A percentile compares a stretch with the other conserved stretches of the same genome.
These are phyloP conservation scores for Pythium pyrilobum DNA, from an alignment of 352 stramenopile species.

Conservation along the genomic window DNA sequence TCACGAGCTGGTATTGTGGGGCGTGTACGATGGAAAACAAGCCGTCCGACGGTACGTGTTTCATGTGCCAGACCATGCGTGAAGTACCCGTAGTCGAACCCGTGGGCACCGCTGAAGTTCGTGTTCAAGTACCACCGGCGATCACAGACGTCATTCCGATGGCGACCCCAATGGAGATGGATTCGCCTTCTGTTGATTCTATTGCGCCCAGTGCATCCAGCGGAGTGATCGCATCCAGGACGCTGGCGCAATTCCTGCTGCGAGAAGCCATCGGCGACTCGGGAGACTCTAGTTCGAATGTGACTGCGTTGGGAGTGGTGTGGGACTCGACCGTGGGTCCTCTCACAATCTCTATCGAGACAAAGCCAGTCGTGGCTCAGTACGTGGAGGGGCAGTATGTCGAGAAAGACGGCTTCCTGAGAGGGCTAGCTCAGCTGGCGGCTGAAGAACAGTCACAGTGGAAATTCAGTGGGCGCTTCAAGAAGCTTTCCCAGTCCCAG, in stretches of 20 bases:
- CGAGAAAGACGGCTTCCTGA: slow-evolving; percentile 62
- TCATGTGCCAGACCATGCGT: slow-evolving; percentile 64
- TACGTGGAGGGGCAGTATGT: slow-evolving; percentile 71
- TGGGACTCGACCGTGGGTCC: slow-evolving; percentile 75
- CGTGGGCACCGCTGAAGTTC: slow-evolving; percentile 26
- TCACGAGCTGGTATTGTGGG: slow-evolving; percentile 3
- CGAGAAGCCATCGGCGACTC: not conserved
- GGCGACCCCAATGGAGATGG: slow-evolving; percentile 41
- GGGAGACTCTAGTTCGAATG: too few relatives aligned
- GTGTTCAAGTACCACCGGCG: slow-evolving; percentile 33
- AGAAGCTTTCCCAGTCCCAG: slow-evolving; percentile 59
- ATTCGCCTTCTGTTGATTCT: slow-evolving; percentile 52
- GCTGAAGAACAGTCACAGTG: slow-evolving; percentile 18
- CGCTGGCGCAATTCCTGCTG: slow-evolving; percentile 3
- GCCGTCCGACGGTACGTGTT: slow-evolving; percentile 38
- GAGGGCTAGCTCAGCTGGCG: slow-evolving; percentile 45
- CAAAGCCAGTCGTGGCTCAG: slow-evolving; percentile 41
- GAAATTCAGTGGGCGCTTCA: slow-evolving; percentile 69
- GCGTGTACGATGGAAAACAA: slow-evolving; percentile 85
- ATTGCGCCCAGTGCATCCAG: not conserved
- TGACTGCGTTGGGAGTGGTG: too few relatives aligned
- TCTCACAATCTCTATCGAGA: slow-evolving; percentile 37
- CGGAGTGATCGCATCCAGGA: too few relatives aligned
- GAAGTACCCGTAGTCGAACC: slow-evolving; percentile 35
- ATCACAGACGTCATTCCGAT: slow-evolving; percentile 16